Base-by-base conservation (phyloP, 805 yeast species). In the Lachancea thermotolerans region DNA sequence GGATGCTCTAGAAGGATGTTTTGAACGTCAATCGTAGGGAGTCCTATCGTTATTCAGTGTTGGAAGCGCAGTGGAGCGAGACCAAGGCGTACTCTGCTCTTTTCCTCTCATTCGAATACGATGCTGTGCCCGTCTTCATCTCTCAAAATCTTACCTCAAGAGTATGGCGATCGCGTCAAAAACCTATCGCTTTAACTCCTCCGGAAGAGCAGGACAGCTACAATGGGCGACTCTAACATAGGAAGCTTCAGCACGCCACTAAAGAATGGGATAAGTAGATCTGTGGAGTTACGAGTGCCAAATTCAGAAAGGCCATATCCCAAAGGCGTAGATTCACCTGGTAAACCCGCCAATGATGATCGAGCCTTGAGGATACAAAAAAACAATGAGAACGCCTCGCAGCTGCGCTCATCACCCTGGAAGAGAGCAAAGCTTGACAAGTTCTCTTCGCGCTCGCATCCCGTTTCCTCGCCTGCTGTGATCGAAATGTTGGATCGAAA, bases 401-500 rank as follows among this genome's bases (percentile, higher is more conserved):
- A 30, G 33, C 14, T 12, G 33, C 14, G 16, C 32, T 12, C 21
- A 8, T 37, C 41, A 3, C 33, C 37, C 5, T 15, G 43, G 37
- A 40, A 40, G 17, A 18, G 37, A 40, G 32, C 37, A 5, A 27
- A 35, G 14, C 34, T 33, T 2, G 43, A 15, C 5, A 40, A 27
- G 25, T 37, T 27, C n/a, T 14, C 15, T 5, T 32, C 42, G 3
- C 29, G 30, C 30, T 16, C 15, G 10, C 12, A 25, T 14, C 14
- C 27, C 3, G 14, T 33, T 14, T 40, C 43, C 17, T 56, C 62
- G 4, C 65, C 64, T 1, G 56, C 48, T 18, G 55, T 53, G n/a
- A 61, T 61, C 16, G 58, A 57, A 43, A 60, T 61, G 64, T 34
- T 56, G 10, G 55, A 52, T 14, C 38, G 39, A 10, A 25, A 37